Base-by-base conservation (phyloP, 371 early-diverging fungal genomes). In the Ecytonucleospora hepatopenaei region DNA sequence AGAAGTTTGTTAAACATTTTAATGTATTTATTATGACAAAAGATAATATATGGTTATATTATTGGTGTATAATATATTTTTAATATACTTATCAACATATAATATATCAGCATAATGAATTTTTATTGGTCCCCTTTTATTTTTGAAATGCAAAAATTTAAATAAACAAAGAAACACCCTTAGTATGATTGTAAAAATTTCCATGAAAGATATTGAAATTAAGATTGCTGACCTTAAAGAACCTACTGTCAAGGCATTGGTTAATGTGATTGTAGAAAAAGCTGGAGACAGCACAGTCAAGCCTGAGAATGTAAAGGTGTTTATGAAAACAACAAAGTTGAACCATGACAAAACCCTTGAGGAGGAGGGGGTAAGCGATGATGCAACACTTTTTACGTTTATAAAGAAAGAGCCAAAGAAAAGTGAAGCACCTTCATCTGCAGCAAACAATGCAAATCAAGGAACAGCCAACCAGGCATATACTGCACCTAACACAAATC, bases 221-320 rank as follows among this genome's bases (percentile, higher is more conserved):
- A 58, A 61, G 15, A 49, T 59, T 32, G 59, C 59, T 34, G 64
- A 69, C 1, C 32, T 69, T 5, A 59, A 69, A 46, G 61, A 69
- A 51, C 46, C 24, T 15, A 32, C 61, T 32, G 64, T 62, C 12
- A 51, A 26, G 21, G 17, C 21, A 8, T 8, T 51, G 12, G 26
- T 51, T 19, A 21, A 15, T 17, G 53, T 19, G 12, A 21, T 51
- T 5, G 40, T 40, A 40, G 40, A 8, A 8, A 40, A n/a, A 8
- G n/a, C 12, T 8, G 12, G 12, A 40, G 40, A 40, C 12, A n/a
- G 40, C 40, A n/a, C 8, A n/a, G 12, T n/a, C n/a, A n/a, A 8
- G 40, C 40, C 40, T 19, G 56, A 54, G 0, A 27, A 21, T 2
- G 54, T 62, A 46, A 30, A 33, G 12, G 62, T 53, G 3, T 21